Evolutionary conservation across 192 early-diverging fungal species (phyloP).

Genomic region (Chytriomyces sp.): DNA sequence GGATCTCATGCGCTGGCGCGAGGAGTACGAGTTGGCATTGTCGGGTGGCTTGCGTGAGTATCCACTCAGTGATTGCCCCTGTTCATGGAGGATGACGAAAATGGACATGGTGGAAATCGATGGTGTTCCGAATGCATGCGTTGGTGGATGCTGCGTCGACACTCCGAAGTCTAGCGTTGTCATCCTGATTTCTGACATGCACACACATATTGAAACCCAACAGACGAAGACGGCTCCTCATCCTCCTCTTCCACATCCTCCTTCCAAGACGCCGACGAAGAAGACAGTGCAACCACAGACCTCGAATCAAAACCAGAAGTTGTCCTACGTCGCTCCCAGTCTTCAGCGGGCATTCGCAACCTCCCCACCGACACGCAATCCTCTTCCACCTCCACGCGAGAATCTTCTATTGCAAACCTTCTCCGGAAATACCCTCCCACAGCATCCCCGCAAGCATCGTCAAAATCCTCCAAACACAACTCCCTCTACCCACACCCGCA

Average conservation of each 20-base stretch:
- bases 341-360: background rate
- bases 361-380: background rate
- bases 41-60: background rate
- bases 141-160: too few relatives aligned
- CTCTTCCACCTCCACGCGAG: background rate
- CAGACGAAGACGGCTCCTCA: background rate
- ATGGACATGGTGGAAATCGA: too few relatives aligned
- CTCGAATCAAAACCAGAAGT: background rate
- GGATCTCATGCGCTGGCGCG: slow-evolving; percentile 19
- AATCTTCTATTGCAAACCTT: background rate
- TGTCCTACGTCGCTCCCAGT: slow-evolving; percentile 8
- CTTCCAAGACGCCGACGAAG: background rate
- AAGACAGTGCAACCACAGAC: background rate
- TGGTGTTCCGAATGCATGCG: too few relatives aligned
- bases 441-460: background rate
- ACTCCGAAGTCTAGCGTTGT: too few relatives aligned
- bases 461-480: background rate
- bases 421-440: slow-evolving; percentile 5
- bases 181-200: too few relatives aligned
- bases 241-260: background rate
- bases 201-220: too few relatives aligned
- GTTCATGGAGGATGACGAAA: too few relatives aligned
- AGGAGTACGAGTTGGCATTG: slow-evolving; percentile 26
- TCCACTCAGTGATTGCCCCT: too few relatives aligned
- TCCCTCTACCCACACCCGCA: slow-evolving; percentile 15